Base-by-base conservation (phyloP, 2,329 filamentous ascomycete species). In the Epichloe sp. region DNA sequence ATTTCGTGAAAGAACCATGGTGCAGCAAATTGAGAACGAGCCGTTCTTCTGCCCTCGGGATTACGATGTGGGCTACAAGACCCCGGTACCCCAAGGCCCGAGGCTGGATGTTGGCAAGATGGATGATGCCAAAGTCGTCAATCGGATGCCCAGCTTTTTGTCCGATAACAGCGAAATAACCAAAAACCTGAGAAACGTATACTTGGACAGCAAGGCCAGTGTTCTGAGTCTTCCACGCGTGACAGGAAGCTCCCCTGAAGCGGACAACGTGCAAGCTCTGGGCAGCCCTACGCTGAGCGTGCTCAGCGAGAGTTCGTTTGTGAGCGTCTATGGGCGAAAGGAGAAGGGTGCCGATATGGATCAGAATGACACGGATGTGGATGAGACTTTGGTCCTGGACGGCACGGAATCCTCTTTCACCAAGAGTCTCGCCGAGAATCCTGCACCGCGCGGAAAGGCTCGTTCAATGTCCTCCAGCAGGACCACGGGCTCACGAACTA, bases 261-360 rank as follows among this genome's bases (percentile, higher is more conserved):
- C 61, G 2, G 61, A 63, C 14, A 65, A 68, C 23, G 57, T 48
- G 62, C 68, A 60, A 31, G 70, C 68, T 43, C 59, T 78, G 53
- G 70, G 69, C 31, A 85, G 80, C 56, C 81, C 82, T 3, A 76
- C 74, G 36, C 65, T 85, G 47, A 85, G 82, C 56, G 70, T 84
- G 12, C 64, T 85, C 54, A 85, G 81, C 56, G 80, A 85, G 62
- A 84, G 80, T 60, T 85, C 81, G 0, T 84, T 85, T 57, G 57
- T 77, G 21, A 85, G 81, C 57, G 69, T 85, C 0, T 85, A 85
- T 51, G 81, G 80, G 3, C 46, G 47, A 6, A 53, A 45, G 44
- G 64, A 70, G 23, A 73, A 72, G 54, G 58, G 54, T 7, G 50
- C 57, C 2, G 60, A 62, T n/a, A 21, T 8, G 10, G 58, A 57